Base-by-base conservation (phyloP, 2,329 filamentous ascomycete genomes). In the Claviceps fusiformis region DNA sequence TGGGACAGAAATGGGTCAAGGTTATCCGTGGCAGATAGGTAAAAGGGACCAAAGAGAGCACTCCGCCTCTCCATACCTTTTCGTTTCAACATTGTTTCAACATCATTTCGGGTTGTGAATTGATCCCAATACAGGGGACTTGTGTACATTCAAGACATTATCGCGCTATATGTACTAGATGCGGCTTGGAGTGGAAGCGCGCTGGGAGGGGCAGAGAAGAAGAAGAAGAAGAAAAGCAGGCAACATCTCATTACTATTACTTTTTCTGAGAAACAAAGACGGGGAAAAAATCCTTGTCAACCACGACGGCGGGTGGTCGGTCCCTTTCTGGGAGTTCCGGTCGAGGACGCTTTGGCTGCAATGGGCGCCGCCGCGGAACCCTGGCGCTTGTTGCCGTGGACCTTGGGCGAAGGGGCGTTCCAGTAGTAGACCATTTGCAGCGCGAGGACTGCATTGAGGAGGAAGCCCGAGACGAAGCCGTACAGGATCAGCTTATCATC, bases 401-500 rank as follows among this genome's bases (percentile, higher is more conserved):
- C 67, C 64, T 74, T 75, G 59, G 69, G 66, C 15, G 78, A 75
- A 10, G 79, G 78, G 8, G 77, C 73, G 65, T 96, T 95, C 93
- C 93, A 98, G 77, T 97, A 97, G 73, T 91, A 95, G 33, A 95
- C 67, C 86, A 98, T 93, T 75, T 98, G 93, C 44, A 79, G 72
- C 15, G 91, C 91, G 56, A 98, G 77, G 55, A 98, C 79, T 56
- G 84, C 77, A 71, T 98, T 98, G 63, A 98, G 81, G n/a, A 77
- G 73, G 68, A 96, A 96, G 33, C 90, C 93, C 8, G 90, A 89
- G 55, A 97, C 74, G 76, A 95, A 97, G 52, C 91, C 87, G 73
- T 95, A 97, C 31, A 98, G 80, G 64, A 98, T 97, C 57, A 97
- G 78, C 72, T 91, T 91, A 71, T 98, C 93, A 69, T 95, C 87